Base-by-base conservation (phyloP, 345 rosid genomes). In the Pistacia integerrima region DNA sequence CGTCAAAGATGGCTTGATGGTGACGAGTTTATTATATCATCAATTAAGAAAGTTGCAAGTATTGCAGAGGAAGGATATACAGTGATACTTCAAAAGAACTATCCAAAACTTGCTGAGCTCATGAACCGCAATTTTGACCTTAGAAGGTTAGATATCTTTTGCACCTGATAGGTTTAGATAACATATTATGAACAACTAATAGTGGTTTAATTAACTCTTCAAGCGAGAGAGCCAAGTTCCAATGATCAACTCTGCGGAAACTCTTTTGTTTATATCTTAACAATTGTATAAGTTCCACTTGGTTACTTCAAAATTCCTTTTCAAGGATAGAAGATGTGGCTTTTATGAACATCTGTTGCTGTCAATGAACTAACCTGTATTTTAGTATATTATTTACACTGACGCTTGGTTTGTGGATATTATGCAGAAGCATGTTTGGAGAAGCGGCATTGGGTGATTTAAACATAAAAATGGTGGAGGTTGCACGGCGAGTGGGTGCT, bases 381-480 rank as follows among this genome's bases (percentile, higher is more conserved):
- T 16, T n/a, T 28, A 64, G 11, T 17, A 0, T 30, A 38, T 20
- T 16, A 38, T 20, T 20, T 5, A 1, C 8, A 75, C 59, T 77
- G 13, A 68, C 46, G 52, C 54, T 35, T 48, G 52, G 22, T 9
- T 14, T 69, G 49, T 36, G 52, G 33, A 61, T 64, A 3, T 18
- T 36, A 8, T 18, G 4, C 68, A 92, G 99, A 90, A 76, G 81
- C 64, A 92, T 92, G 97, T 93, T 91, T 75, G 98, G 99, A 51
- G 95, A 92, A 67, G 97, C 89, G 12, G 88, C 84, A 77, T 84
- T 96, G 4, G 97, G 97, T 64, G 85, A 82, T 14, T 20, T 91
- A 71, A 93, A 92, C 87, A 81, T 96, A 75, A 89, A 96, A 82
- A 93, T 96, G 98, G 97, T 93, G 87, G 97, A 92, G 78, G 82